Evolutionary conservation across 2,329 filamentous ascomycete species (phyloP).

Genomic region (Colletotrichum eremochloae): DNA sequence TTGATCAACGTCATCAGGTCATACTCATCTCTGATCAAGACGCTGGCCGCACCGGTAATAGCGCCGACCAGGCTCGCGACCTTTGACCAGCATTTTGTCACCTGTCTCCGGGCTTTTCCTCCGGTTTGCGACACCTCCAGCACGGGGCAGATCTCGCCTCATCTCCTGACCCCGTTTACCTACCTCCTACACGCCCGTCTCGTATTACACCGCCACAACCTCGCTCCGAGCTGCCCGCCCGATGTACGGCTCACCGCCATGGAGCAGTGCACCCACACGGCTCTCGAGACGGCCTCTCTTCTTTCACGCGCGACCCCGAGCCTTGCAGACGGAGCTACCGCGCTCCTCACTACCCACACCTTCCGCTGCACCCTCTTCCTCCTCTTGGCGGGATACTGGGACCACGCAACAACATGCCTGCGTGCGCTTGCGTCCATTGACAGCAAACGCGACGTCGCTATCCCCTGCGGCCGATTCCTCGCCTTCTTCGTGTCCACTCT

Average conservation of each 20-base stretch:
- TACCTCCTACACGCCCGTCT: slow-evolving; percentile 88
- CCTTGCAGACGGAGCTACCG: slow-evolving; percentile 76
- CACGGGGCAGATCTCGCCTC: slow-evolving; percentile 77
- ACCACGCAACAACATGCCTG: slow-evolving; percentile 79
- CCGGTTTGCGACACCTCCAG: slow-evolving; percentile 78
- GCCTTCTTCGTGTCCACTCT: slow-evolving; percentile 83
- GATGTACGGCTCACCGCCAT: slow-evolving; percentile 79
- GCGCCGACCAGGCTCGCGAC: slow-evolving; percentile 76
- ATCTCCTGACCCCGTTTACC: slow-evolving; percentile 79
- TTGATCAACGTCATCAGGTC: slow-evolving; percentile 86
- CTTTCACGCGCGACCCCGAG: slow-evolving; percentile 75
- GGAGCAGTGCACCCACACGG: slow-evolving; percentile 80
- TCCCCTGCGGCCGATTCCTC: slow-evolving; percentile 84
- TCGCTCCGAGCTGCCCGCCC: slow-evolving; percentile 77
- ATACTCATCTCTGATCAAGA: slow-evolving; percentile 79
- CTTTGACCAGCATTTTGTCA: slow-evolving; percentile 84
- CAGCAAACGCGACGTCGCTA: slow-evolving; percentile 77
- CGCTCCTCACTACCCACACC: slow-evolving; percentile 84
- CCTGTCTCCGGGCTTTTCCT: slow-evolving; percentile 82
- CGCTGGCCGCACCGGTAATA: slow-evolving; percentile 76
- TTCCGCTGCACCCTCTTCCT: slow-evolving; percentile 90
- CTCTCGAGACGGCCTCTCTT: slow-evolving; percentile 83
- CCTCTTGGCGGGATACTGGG: slow-evolving; percentile 79
- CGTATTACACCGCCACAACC: slow-evolving; percentile 88
- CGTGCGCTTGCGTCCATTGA: slow-evolving; percentile 79